Conservation (phyloP, 2,329 filamentous ascomycete genomes). For the Tolypocladium cylindrosporum region DNA sequence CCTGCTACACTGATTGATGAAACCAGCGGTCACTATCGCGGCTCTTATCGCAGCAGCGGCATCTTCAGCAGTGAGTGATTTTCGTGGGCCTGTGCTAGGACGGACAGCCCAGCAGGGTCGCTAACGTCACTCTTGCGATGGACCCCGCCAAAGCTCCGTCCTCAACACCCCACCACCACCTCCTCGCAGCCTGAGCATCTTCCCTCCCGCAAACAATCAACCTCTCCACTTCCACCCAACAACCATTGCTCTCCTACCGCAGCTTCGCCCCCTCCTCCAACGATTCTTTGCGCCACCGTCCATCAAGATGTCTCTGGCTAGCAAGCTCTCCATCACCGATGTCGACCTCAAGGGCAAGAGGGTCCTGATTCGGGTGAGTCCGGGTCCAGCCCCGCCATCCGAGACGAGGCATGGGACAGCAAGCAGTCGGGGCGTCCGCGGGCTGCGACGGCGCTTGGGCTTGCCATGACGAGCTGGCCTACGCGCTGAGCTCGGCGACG, state of each 20-base stretch:
- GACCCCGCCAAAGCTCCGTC: not conserved
- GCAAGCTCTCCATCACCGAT: slow-evolving; percentile 94
- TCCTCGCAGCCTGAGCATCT: not conserved
- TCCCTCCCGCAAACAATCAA: not conserved
- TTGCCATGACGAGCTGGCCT: not conserved
- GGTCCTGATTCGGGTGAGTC: slow-evolving; percentile 86
- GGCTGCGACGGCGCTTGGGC: not conserved
- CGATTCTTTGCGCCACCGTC: slow-evolving; percentile 1
- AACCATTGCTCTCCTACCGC: not conserved
- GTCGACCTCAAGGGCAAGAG: slow-evolving; percentile 97
- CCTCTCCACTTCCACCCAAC: not conserved
- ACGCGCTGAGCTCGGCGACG: not conserved
- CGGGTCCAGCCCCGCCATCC: slow-evolving; percentile 3
- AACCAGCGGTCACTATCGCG: not conserved
- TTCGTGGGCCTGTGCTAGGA: not conserved
- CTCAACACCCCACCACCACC: not conserved
- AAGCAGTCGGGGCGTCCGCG: slow-evolving; percentile 7
- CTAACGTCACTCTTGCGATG: not conserved
- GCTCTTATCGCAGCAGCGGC: not conserved
- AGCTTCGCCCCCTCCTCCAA: not conserved
- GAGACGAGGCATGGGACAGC: not conserved
- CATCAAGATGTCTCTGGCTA: slow-evolving; percentile 85
- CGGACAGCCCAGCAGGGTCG: not conserved
- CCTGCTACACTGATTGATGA: not conserved
- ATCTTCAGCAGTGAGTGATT: not conserved